phyloP scores from a whole-genome alignment of 2,329 filamentous ascomycete genomes.

The Lasiodiplodia citricola region DNA sequence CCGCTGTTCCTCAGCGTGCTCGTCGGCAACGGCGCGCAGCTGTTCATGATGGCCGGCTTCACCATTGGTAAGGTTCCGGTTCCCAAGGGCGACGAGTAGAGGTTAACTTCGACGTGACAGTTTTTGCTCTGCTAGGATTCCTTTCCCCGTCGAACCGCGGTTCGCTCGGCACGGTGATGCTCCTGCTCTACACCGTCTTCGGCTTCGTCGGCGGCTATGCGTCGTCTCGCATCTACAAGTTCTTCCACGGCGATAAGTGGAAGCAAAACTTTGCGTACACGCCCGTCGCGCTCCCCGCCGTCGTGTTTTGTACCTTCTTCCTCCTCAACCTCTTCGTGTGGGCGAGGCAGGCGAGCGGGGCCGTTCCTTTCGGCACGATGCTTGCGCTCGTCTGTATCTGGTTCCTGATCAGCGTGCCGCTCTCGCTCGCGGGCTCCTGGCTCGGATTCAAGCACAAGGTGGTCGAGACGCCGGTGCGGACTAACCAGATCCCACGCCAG shows the following conservation, averaged over 20 bases:
- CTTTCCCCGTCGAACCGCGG: conserved; percentile 95
- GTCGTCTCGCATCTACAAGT: conserved; percentile 91
- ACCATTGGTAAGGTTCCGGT: conserved; percentile 68
- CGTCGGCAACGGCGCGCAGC: conserved; percentile 89
- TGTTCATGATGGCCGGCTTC: conserved; percentile 96
- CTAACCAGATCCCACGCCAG: conserved; percentile 97
- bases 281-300: conserved; percentile 80
- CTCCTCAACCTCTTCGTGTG: conserved; percentile 95
- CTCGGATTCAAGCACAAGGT: conserved; percentile 77
- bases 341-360: conserved; percentile 89
- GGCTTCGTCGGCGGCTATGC: conserved; percentile 92
- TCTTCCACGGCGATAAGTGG: conserved; percentile 90
- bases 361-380: conserved; percentile 97
- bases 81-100: background rate
- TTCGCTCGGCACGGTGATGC: conserved; percentile 89
- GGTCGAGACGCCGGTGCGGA: conserved; percentile 82
- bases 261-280: conserved; percentile 92
- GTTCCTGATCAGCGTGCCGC: conserved; percentile 94
- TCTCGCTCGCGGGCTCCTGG: conserved; percentile 91
- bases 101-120: conserved; percentile 37
- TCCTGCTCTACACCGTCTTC: conserved; percentile 90
- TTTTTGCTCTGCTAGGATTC: conserved; percentile 91
- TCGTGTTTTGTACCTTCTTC: conserved; percentile 90
- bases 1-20: conserved; percentile 85
- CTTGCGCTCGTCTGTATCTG: conserved; percentile 90